Evolutionary conservation across 2,329 filamentous ascomycete genomes (phyloP).

Genomic region (Pestalotiopsis fici): DNA sequence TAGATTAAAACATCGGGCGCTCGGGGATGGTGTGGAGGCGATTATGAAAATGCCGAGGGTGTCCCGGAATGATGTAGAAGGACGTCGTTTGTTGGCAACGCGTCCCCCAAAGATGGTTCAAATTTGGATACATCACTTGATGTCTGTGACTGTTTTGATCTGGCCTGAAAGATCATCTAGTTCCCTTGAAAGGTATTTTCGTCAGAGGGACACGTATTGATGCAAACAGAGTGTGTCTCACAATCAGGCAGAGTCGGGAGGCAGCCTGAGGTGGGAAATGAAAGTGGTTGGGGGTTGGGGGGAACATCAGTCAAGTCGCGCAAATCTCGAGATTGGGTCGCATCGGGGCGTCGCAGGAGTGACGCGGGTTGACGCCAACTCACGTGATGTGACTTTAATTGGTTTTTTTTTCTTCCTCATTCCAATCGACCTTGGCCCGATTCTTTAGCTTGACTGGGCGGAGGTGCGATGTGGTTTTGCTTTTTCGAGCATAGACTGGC

Average conservation of each 20-base stretch:
- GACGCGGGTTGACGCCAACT: neutral
- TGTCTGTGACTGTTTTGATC: neutral
- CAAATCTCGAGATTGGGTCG: neutral
- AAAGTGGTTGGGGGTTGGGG: constrained; percentile 1
- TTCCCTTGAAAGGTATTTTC: neutral
- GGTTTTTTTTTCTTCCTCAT: no score
- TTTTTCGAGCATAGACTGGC: neutral
- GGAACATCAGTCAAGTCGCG: neutral
- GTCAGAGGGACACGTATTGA: neutral
- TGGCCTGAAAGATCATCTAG: neutral
- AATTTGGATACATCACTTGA: neutral
- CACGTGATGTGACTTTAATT: constrained; percentile 3
- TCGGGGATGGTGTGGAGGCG: neutral
- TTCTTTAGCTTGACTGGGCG: neutral
- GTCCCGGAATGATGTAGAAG: neutral
- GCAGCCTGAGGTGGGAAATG: neutral
- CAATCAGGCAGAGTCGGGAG: neutral
- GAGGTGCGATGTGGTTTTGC: neutral
- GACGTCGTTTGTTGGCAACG: neutral
- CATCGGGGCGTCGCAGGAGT: neutral
- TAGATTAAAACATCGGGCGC: neutral
- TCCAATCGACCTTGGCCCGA: neutral
- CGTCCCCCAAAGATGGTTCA: neutral
- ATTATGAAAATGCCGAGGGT: neutral
- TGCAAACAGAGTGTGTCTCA: neutral